Evolutionary conservation across 495 filamentous ascomycete genomes (phyloP).

Genomic region (Tuber indicum): DNA sequence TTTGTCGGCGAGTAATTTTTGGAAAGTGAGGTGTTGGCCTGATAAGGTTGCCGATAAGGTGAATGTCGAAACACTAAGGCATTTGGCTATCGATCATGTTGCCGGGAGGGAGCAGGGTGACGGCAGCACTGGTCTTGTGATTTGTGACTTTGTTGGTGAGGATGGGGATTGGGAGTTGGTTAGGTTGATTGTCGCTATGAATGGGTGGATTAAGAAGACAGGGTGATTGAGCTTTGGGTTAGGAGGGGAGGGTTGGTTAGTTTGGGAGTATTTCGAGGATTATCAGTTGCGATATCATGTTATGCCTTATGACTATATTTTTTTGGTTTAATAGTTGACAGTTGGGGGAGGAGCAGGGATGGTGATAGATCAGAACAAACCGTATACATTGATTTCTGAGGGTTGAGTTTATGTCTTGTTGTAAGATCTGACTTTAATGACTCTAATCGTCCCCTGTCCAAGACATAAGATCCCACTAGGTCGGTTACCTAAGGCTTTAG

Average conservation of each 20-base stretch:
- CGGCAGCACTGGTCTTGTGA: conserved; percentile 81
- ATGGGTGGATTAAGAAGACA: conserved; percentile 46
- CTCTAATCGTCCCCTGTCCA: background rate
- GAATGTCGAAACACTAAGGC: conserved; percentile 66
- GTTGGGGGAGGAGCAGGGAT: background rate
- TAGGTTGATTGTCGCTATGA: conserved; percentile 84
- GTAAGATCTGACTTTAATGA: background rate
- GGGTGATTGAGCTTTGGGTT: background rate
- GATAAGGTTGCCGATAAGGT: conserved; percentile 86
- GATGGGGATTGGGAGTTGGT: conserved; percentile 92
- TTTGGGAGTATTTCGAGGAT: background rate
- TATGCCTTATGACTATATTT: background rate
- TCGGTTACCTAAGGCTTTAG: background rate
- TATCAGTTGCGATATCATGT: background rate
- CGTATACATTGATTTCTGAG: background rate
- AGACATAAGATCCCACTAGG: background rate
- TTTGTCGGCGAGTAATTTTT: conserved; percentile 85
- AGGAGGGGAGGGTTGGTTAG: background rate
- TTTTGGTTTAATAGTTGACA: background rate
- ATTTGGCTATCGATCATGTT: conserved; percentile 42
- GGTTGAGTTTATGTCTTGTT: background rate
- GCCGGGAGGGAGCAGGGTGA: conserved; percentile 50
- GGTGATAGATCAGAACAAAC: background rate
- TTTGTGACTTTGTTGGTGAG: conserved; percentile 87
- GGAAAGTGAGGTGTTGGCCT: conserved; percentile 84